Evolutionary conservation across 352 stramenopile genomes (phyloP), one percentile per base, ranked within the genome.

Genomic region (Phytophthora constricta): DNA sequence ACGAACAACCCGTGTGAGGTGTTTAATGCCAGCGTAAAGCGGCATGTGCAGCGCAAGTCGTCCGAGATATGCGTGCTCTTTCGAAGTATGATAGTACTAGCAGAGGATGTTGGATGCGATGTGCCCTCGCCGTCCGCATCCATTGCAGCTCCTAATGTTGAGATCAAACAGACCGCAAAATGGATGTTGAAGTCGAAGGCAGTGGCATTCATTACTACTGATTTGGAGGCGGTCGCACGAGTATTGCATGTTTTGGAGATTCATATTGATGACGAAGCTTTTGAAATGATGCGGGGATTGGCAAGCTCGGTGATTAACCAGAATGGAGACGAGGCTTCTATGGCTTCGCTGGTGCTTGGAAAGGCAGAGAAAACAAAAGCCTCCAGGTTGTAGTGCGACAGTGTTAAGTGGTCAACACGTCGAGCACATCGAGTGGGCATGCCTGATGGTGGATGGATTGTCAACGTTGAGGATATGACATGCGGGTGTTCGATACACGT

Each of bases 1-100:
- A 62, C 50, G 13, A 71, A 71, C 43, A 70, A 68, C 14, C 66
- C 66, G 14, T 67, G 60, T 52, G 60, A 70, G 53, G 61, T 67
- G 3, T 70, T 65, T 60, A 69, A 70, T 25, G 47, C 55, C 3
- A 63, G 47, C 13, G 65, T 74, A 14, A 74, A 70, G 28, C 49
- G 55, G 2, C 65, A 67, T n/a, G 55, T 49, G 1, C 41, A 43
- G 16, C 28, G 49, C 3, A 51, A 61, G 31, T 11, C 42, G 17
- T n/a, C 2, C 20, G 50, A 67, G 7, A 57, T 51, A 20, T 67
- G 59, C 20, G 31, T 13, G 3, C 20, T 55, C 13, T 22, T 67
- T 19, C 5, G 27, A 26, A 66, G 48, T 16, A 66, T 59, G 58
- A 54, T 59, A 14, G 59, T 9, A 26, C n/a, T 67, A 0, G 22